These are phyloP conservation scores for Cystobasidium pallidum DNA, from an alignment of 1,284 basidiomycete species.

Conservation along the genomic window DNA sequence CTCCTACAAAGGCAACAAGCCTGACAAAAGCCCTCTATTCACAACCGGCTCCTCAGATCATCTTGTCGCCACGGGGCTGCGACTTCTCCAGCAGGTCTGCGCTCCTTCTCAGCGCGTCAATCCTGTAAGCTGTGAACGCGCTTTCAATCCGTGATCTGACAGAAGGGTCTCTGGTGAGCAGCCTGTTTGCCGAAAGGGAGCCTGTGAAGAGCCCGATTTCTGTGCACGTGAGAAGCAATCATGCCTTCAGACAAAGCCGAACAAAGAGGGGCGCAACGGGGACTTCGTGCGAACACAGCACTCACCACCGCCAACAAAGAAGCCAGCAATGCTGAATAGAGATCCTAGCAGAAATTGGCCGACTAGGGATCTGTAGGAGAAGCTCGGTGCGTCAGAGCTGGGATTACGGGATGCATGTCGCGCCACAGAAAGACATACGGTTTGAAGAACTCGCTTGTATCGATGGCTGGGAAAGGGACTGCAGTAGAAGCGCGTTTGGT, in stretches of 20 bases:
- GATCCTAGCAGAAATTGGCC: conserved; percentile 34
- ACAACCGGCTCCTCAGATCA: neutral
- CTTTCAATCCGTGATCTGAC: conserved; percentile 24
- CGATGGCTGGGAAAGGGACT: conserved; percentile 33
- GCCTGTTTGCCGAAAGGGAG: conserved; percentile 7
- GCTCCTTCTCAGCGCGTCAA: conserved; percentile 32
- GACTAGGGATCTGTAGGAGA: conserved; percentile 22
- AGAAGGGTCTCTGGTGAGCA: conserved; percentile 21
- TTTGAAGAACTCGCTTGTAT: conserved; percentile 35
- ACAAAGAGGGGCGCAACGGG: neutral
- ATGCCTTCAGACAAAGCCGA: neutral
- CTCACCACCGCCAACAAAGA: conserved; percentile 39
- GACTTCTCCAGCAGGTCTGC: conserved; percentile 29
- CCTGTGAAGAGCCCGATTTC: conserved; percentile 41
- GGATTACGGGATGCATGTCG: neutral
- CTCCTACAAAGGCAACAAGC: too few species aligned
- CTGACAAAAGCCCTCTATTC: neutral
- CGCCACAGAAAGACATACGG: conserved; percentile 7
- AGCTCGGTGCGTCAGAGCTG: neutral
- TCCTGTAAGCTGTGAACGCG: conserved; percentile 32
- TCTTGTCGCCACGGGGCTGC: conserved; percentile 4
- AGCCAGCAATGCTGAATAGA: conserved; percentile 34
- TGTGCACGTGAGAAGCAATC: neutral
- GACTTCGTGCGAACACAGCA: neutral
- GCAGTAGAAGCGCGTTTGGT: neutral